These are phyloP conservation scores for Adansonia gregorii DNA, from an alignment of 441 rosid species.

Conservation along the genomic window DNA sequence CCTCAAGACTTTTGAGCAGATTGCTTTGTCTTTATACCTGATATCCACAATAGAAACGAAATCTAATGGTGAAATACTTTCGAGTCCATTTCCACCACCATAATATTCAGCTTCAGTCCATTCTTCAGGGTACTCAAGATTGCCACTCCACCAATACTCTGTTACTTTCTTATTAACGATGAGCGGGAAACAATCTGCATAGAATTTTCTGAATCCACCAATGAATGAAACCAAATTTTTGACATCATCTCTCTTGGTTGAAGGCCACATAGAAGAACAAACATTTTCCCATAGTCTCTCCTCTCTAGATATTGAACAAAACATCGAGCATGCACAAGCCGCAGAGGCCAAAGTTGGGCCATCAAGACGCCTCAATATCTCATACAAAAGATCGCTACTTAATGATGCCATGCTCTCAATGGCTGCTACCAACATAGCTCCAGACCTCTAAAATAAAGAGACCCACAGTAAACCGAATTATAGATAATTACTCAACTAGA, in stretches of 20 bases:
- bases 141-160: conserved; percentile 54
- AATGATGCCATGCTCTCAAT: conserved; percentile 51
- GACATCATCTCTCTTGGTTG: conserved; percentile 66
- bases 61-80: conserved; percentile 55
- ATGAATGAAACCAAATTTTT: conserved; percentile 54
- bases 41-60: conserved; percentile 72
- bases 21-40: conserved; percentile 54
- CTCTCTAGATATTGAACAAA: conserved; percentile 69
- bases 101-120: conserved; percentile 80
- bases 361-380: conserved; percentile 75
- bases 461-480: conserved; percentile 14
- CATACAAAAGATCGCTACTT: conserved; percentile 66
- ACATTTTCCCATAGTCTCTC: conserved; percentile 76
- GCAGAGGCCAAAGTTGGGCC: conserved; percentile 75
- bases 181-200: conserved; percentile 74
- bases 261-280: conserved; percentile 77
- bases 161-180: conserved; percentile 67
- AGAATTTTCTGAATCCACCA: conserved; percentile 77
- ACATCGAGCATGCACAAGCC: conserved; percentile 68
- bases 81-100: conserved; percentile 57
- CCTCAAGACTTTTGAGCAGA: conserved; percentile 74
- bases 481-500: neutral
- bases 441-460: conserved; percentile 28
- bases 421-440: conserved; percentile 40
- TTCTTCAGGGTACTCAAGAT: conserved; percentile 62